Conservation (phyloP, 805 yeast species). For the Lipomyces lipofer region DNA sequence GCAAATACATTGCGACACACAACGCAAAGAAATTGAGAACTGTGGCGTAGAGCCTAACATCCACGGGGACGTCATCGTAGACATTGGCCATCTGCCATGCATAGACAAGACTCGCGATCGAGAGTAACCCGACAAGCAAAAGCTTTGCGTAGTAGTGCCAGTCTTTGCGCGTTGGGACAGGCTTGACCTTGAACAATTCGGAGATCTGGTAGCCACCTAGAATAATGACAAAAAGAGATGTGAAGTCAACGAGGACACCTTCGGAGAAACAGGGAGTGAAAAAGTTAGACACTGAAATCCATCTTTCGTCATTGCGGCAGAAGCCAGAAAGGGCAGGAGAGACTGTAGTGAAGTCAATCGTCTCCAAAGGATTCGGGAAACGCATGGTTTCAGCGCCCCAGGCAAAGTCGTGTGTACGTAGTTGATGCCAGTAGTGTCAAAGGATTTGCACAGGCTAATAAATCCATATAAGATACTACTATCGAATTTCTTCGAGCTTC, state of each 20-base stretch:
- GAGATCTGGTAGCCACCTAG: background rate
- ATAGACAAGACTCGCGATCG: slow-evolving; percentile 26
- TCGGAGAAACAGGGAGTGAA: slow-evolving; percentile 45
- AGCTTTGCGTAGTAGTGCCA: slow-evolving; percentile 32
- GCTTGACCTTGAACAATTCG: slow-evolving; percentile 31
- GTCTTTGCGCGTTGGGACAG: slow-evolving; percentile 30
- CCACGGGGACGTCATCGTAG: slow-evolving; percentile 37
- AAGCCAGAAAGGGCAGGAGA: slow-evolving; percentile 23
- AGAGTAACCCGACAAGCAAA: slow-evolving; percentile 33
- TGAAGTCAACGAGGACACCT: slow-evolving; percentile 39
- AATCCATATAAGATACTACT: no score
- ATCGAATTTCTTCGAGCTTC: no score
- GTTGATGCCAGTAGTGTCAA: background rate
- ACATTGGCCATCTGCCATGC: slow-evolving; percentile 28
- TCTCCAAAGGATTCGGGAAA: slow-evolving; percentile 5
- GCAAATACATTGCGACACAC: slow-evolving; percentile 55
- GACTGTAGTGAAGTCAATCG: slow-evolving; percentile 16
- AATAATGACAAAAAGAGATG: slow-evolving; percentile 27
- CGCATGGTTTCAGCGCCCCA: background rate
- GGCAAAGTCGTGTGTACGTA: background rate
- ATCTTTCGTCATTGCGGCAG: slow-evolving; percentile 37
- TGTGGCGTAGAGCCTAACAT: slow-evolving; percentile 42
- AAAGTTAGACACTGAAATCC: slow-evolving; percentile 41
- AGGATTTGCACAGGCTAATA: no score
- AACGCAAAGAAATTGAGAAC: slow-evolving; percentile 46